Conservation (phyloP, 2,329 filamentous ascomycete genomes). For the Sphaceloma murrayae region DNA sequence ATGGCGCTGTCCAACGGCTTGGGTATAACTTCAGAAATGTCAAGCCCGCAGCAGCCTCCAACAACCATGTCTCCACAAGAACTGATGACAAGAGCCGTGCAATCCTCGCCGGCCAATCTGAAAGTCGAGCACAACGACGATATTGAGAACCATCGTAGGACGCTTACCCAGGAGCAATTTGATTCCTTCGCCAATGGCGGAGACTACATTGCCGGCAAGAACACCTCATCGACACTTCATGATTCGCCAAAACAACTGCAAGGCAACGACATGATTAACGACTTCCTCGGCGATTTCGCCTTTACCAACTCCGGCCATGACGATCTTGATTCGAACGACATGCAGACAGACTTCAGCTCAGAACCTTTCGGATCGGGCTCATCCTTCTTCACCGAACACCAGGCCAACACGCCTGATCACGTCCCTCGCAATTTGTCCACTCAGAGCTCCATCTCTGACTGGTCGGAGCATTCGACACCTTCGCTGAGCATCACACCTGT, state of each 20-base stretch:
- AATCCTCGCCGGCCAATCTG: conserved; percentile 7
- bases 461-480: conserved; percentile 15
- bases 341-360: conserved; percentile 7
- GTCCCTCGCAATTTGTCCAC: conserved; percentile 15
- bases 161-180: conserved; percentile 31
- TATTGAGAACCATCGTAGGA: conserved; percentile 28
- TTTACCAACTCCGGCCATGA: conserved; percentile 1
- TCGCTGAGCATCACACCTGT: conserved; percentile 15
- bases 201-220: conserved; percentile 10
- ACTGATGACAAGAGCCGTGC: conserved; percentile 4
- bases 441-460: conserved; percentile 18
- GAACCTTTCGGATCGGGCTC: conserved; percentile 11
- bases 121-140: conserved; percentile 10
- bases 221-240: not conserved
- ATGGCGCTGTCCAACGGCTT: conserved; percentile 19
- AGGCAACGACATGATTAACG: conserved; percentile 1
- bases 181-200: conserved; percentile 27
- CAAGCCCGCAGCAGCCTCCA: not conserved
- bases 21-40: conserved; percentile 11
- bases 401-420: conserved; percentile 1
- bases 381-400: conserved; percentile 9
- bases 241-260: conserved; percentile 13
- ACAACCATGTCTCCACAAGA: conserved; percentile 16
- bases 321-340: conserved; percentile 12
- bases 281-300: conserved; percentile 8